A percentile compares a stretch with the other conserved stretches of the same genome.
Evolutionary conservation across 169 alveolate species (phyloP).

Genomic region (Eimeria maxima): DNA sequence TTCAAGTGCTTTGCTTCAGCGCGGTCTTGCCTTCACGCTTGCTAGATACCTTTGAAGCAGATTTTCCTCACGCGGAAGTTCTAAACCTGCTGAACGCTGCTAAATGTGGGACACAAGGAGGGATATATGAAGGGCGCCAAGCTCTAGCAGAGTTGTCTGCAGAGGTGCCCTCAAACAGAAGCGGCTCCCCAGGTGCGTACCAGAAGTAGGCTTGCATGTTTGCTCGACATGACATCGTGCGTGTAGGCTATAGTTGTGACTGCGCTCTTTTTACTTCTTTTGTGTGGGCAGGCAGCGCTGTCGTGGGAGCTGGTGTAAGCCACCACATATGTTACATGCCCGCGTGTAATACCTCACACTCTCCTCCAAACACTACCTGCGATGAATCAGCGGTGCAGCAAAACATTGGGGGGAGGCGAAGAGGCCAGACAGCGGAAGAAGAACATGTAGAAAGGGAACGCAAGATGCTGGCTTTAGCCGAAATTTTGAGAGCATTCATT

Average conservation of each 20-base stretch:
- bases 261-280: background rate
- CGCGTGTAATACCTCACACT: background rate
- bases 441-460: slow-evolving; percentile 36
- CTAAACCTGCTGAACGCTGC: slow-evolving; percentile 34
- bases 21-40: slow-evolving; percentile 36
- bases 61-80: slow-evolving; percentile 42
- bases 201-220: background rate
- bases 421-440: slow-evolving; percentile 42
- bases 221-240: background rate
- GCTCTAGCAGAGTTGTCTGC: background rate
- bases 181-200: slow-evolving; percentile 16
- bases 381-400: background rate
- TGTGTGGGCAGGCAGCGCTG: slow-evolving; percentile 47
- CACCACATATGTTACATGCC: slow-evolving; percentile 55
- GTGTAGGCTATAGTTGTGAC: background rate
- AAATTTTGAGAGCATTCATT: slow-evolving; percentile 10
- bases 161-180: background rate
- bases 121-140: background rate
- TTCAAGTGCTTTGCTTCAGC: slow-evolving; percentile 57
- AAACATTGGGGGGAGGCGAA: background rate
- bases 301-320: slow-evolving; percentile 63
- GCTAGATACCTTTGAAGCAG: slow-evolving; percentile 19
- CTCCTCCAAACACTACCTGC: background rate
- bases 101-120: background rate
- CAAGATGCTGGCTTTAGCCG: slow-evolving; percentile 74